Evolutionary conservation across 2,329 filamentous ascomycete genomes (phyloP).

Genomic region (Trichoderma sp.): DNA sequence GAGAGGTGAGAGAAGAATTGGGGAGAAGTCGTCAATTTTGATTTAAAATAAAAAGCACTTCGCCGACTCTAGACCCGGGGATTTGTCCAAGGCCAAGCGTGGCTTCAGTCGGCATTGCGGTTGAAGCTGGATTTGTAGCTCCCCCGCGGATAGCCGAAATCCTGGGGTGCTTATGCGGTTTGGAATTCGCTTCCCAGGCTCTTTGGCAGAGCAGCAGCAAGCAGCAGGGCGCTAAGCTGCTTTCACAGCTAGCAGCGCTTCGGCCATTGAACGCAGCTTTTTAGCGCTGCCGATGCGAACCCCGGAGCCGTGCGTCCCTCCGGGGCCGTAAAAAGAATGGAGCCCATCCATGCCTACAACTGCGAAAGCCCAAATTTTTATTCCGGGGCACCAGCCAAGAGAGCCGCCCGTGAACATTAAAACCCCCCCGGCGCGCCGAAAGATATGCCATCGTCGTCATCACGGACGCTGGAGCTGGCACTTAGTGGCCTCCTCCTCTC

Average conservation of each 20-base stretch:
- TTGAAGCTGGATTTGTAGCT: conserved; percentile 34
- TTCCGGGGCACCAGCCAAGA: background rate
- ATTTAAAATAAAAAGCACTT: conserved; percentile 23
- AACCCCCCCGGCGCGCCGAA: background rate
- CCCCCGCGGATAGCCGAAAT: conserved; percentile 46
- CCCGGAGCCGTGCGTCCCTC: conserved; percentile 11
- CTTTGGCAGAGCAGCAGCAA: background rate
- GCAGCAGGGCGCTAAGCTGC: conserved; percentile 18
- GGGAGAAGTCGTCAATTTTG: background rate
- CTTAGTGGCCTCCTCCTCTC: conserved; percentile 35
- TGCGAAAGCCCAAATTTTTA: conserved; percentile 7
- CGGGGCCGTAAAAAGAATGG: conserved; percentile 15
- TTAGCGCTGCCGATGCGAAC: conserved; percentile 17
- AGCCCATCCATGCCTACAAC: background rate
- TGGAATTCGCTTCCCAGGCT: background rate
- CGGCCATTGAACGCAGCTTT: background rate
- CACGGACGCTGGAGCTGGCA: conserved; percentile 39
- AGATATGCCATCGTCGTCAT: conserved; percentile 33
- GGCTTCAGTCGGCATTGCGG: conserved; percentile 45
- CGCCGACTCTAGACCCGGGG: conserved; percentile 18
- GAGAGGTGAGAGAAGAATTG: background rate
- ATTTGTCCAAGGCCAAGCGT: conserved; percentile 28
- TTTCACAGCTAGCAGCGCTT: conserved; percentile 13
- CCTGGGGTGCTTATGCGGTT: conserved; percentile 36
- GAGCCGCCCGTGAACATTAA: background rate